Percentiles rank a stretch among this genome's conserved stretches.
Conservation (phyloP, 106 monocot genomes). For the Ottelia alismoides region DNA sequence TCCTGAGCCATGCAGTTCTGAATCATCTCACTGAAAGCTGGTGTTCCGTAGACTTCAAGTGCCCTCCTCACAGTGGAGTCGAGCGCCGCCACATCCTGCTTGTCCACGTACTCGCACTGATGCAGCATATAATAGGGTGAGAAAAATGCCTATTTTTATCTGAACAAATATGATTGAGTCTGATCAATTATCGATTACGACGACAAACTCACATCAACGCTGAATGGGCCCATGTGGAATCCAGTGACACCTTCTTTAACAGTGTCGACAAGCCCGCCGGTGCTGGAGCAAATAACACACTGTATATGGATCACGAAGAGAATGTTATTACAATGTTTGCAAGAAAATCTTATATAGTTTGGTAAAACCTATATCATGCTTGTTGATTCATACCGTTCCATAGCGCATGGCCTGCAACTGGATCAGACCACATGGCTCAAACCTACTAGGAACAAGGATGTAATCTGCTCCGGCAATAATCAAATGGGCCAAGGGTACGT, state of each 20-base stretch:
- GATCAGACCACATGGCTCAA: constrained; percentile 88
- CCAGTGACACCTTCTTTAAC: constrained; percentile 66
- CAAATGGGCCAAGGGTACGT: constrained; percentile 64
- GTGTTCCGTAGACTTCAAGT: constrained; percentile 42
- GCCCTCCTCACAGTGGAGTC: constrained; percentile 40
- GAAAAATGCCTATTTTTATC: too few species aligned
- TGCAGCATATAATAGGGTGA: too few species aligned
- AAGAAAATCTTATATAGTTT: too few species aligned
- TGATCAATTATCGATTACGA: not conserved
- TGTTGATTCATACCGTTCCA: constrained; percentile 73
- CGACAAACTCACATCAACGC: constrained; percentile 40
- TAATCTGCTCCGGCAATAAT: constrained; percentile 67
- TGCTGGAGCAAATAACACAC: constrained; percentile 33
- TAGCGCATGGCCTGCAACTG: constrained; percentile 81
- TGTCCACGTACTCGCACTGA: constrained; percentile 52
- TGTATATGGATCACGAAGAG: constrained; percentile 28
- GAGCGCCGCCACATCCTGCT: constrained; percentile 39
- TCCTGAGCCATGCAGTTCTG: constrained; percentile 90
- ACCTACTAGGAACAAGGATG: constrained; percentile 61
- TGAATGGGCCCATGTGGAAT: constrained; percentile 74
- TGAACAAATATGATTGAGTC: too few species aligned
- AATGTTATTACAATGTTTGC: too few species aligned
- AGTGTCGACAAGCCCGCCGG: constrained; percentile 77
- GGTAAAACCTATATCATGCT: too few species aligned
- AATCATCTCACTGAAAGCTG: constrained; percentile 46